Percentiles rank a stretch among this genome's conserved stretches.
phyloP scores from a whole-genome alignment of 768 basidiomycete genomes.

The Sutorius australiensis region DNA sequence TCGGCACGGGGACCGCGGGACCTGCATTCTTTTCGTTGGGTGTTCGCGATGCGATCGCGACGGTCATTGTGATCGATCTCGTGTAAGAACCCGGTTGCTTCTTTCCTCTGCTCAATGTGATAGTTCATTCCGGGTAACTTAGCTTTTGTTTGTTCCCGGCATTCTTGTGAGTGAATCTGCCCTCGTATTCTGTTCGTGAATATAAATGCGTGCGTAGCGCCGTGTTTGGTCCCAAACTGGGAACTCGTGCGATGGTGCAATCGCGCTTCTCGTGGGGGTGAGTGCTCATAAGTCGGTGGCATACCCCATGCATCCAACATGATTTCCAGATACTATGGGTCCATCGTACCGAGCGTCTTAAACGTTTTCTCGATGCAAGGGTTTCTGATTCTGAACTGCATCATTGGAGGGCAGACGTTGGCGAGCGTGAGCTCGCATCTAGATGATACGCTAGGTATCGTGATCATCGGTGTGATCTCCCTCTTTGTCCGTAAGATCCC shows the following conservation, averaged over 20 bases:
- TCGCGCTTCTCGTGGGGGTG: slow-evolving; percentile 53
- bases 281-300: slow-evolving; percentile 7
- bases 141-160: slow-evolving; percentile 37
- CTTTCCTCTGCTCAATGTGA: background rate
- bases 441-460: slow-evolving; percentile 30
- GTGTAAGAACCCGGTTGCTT: slow-evolving; percentile 29
- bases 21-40: slow-evolving; percentile 49
- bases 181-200: background rate
- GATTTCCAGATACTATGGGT: slow-evolving; percentile 36
- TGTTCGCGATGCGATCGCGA: slow-evolving; percentile 38
- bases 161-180: slow-evolving; percentile 31
- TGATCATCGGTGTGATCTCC: slow-evolving; percentile 32
- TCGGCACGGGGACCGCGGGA: slow-evolving; percentile 48
- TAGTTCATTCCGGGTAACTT: slow-evolving; percentile 1
- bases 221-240: slow-evolving; percentile 51
- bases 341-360: slow-evolving; percentile 40
- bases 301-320: background rate
- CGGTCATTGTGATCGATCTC: slow-evolving; percentile 42
- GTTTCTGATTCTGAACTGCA: slow-evolving; percentile 55
- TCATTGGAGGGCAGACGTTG: slow-evolving; percentile 60
- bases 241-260: slow-evolving; percentile 57
- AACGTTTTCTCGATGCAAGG: slow-evolving; percentile 52
- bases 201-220: slow-evolving; percentile 31
- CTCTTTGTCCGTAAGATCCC: slow-evolving; percentile 22
- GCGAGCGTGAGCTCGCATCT: slow-evolving; percentile 41